Evolutionary conservation across 495 filamentous ascomycete genomes (phyloP).

Genomic region (Hypoxylon fragiforme): DNA sequence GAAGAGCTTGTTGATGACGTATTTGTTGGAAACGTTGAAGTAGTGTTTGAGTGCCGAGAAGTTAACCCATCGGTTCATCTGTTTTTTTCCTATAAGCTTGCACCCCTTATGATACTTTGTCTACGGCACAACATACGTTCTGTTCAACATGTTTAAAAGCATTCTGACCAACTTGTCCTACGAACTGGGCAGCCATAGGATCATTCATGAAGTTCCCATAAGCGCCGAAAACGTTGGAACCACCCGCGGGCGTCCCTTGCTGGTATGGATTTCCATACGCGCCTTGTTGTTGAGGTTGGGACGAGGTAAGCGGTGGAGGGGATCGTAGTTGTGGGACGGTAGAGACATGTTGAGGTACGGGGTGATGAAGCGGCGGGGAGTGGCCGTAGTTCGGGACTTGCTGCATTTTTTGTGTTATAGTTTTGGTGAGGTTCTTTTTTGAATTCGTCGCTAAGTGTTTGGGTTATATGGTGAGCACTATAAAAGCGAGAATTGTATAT

Average conservation of each 20-base stretch:
- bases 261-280: slow-evolving; percentile 80
- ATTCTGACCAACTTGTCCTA: slow-evolving; percentile 89
- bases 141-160: slow-evolving; percentile 89
- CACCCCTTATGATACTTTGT: not conserved
- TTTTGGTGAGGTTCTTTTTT: no score
- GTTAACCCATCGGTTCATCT: slow-evolving; percentile 94
- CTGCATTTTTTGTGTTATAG: slow-evolving; percentile 65
- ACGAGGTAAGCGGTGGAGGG: slow-evolving; percentile 75
- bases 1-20: slow-evolving; percentile 80
- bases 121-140: slow-evolving; percentile 61
- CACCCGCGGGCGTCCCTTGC: slow-evolving; percentile 52
- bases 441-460: no score
- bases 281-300: slow-evolving; percentile 70
- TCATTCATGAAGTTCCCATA: slow-evolving; percentile 94
- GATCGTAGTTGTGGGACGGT: slow-evolving; percentile 98
- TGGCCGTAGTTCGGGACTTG: slow-evolving; percentile 77
- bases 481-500: no score
- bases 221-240: slow-evolving; percentile 63
- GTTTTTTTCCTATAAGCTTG: slow-evolving; percentile 7
- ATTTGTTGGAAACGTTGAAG: slow-evolving; percentile 94
- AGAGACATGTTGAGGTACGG: slow-evolving; percentile 96
- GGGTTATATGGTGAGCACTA: no score
- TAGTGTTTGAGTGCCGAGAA: slow-evolving; percentile 93
- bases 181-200: slow-evolving; percentile 88
- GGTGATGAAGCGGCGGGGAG: slow-evolving; percentile 96